Conservation (phyloP, 495 filamentous ascomycete genomes). For the Aspergillus cristatus region DNA sequence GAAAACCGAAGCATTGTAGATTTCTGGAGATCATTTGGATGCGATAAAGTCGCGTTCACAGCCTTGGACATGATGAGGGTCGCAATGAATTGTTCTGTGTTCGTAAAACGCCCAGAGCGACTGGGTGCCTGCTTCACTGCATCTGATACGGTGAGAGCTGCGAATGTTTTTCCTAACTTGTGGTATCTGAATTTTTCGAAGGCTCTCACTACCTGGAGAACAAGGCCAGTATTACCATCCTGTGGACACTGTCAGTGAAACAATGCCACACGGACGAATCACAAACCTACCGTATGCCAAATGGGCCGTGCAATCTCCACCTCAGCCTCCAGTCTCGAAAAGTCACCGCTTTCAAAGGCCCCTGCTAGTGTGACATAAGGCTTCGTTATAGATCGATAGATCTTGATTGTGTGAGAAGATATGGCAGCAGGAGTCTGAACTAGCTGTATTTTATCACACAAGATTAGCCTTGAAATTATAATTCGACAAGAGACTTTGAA, state of each 20-base stretch:
- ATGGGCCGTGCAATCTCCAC: conserved; percentile 41
- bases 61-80: conserved; percentile 43
- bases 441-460: conserved; percentile 16
- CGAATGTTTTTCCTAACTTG: conserved; percentile 35
- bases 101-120: conserved; percentile 28
- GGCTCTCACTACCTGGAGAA: conserved; percentile 40
- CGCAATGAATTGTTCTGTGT: conserved; percentile 41
- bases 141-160: conserved; percentile 37
- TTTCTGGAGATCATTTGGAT: conserved; percentile 31
- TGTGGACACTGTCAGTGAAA: conserved; percentile 13
- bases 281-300: conserved; percentile 50
- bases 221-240: conserved; percentile 51
- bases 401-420: conserved; percentile 40
- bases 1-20: conserved; percentile 33
- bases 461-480: conserved; percentile 11
- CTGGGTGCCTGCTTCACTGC: conserved; percentile 23
- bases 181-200: conserved; percentile 38
- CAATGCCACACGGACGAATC: background rate
- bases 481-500: conserved; percentile 8
- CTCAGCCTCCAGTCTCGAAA: conserved; percentile 49
- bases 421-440: conserved; percentile 34
- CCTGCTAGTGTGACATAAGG: conserved; percentile 62
- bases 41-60: conserved; percentile 45
- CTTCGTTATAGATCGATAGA: conserved; percentile 50
- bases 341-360: conserved; percentile 54